Percentiles rank a stretch among this genome's conserved stretches.
These are phyloP conservation scores for Russula dissimulans DNA, from an alignment of 768 basidiomycete genomes.

Conservation along the genomic window DNA sequence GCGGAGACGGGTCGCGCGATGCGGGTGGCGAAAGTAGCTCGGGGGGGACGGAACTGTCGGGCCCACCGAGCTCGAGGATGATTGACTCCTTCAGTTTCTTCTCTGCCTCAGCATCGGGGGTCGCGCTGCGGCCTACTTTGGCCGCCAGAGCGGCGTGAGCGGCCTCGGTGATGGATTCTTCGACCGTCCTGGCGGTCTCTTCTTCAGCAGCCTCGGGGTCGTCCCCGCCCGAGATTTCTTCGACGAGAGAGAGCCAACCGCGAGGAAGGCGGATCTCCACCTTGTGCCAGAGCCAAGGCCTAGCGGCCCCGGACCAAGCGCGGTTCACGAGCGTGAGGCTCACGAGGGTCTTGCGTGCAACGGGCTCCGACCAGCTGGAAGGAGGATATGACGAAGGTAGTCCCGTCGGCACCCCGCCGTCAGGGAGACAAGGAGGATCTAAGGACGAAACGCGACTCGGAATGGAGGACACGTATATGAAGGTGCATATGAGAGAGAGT, in stretches of 20 bases:
- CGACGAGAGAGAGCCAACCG: conserved; percentile 76
- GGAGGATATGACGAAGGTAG: conserved; percentile 70
- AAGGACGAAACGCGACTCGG: conserved; percentile 49
- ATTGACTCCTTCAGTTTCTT: conserved; percentile 38
- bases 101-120: conserved; percentile 15
- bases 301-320: conserved; percentile 74
- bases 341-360: conserved; percentile 55
- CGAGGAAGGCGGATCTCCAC: conserved; percentile 76
- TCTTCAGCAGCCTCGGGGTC: conserved; percentile 41
- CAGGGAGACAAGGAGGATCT: conserved; percentile 52
- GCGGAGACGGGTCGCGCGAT: conserved; percentile 77
- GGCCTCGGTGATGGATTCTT: conserved; percentile 56
- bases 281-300: conserved; percentile 80
- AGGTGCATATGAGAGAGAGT: conserved; percentile 60
- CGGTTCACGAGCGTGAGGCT: conserved; percentile 70
- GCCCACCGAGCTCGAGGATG: conserved; percentile 41
- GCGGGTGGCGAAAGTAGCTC: conserved; percentile 72
- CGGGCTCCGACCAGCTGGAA: conserved; percentile 57
- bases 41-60: conserved; percentile 61
- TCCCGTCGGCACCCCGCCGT: conserved; percentile 40
- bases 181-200: conserved; percentile 55
- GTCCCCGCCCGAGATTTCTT: conserved; percentile 68
- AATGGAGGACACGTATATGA: conserved; percentile 56
- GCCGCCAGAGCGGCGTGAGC: conserved; percentile 52
- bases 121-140: conserved; percentile 1